Evolutionary conservation across 2,329 filamentous ascomycete species (phyloP).

Genomic region (Myriosclerotinia scirpicola): DNA sequence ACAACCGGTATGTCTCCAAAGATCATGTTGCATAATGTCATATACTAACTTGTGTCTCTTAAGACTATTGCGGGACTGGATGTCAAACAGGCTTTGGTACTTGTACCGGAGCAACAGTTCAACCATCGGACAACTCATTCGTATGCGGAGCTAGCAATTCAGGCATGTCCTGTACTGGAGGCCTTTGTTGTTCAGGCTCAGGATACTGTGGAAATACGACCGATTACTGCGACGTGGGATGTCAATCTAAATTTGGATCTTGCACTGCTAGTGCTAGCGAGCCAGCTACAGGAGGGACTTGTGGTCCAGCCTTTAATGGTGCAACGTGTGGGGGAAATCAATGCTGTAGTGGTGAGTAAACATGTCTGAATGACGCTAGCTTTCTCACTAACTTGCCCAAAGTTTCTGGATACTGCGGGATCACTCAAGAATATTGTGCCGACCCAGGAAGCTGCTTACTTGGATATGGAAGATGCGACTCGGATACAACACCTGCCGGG

Average conservation of each 20-base stretch:
- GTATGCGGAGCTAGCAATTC: constrained; percentile 19
- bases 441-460: constrained; percentile 29
- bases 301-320: constrained; percentile 26
- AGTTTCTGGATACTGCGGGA: constrained; percentile 27
- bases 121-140: constrained; percentile 13
- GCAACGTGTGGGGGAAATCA: constrained; percentile 24
- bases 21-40: background rate
- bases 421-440: constrained; percentile 28
- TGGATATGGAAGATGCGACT: constrained; percentile 50
- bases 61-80: constrained; percentile 37
- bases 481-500: constrained; percentile 54
- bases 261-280: constrained; percentile 19
- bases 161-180: constrained; percentile 14
- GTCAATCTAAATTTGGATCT: constrained; percentile 29
- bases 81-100: constrained; percentile 24
- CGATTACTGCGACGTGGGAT: constrained; percentile 25
- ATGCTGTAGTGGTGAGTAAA: constrained; percentile 27
- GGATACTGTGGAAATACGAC: constrained; percentile 24
- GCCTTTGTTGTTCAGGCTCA: constrained; percentile 18
- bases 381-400: background rate
- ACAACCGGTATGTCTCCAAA: constrained; percentile 23
- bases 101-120: constrained; percentile 15
- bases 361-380: background rate
- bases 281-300: constrained; percentile 13
- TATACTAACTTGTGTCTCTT: background rate